Percentiles rank a stretch among this genome's conserved stretches.
These are phyloP conservation scores for Rubroboletus pulcherrimus DNA, from an alignment of 768 basidiomycete genomes.

Conservation along the genomic window DNA sequence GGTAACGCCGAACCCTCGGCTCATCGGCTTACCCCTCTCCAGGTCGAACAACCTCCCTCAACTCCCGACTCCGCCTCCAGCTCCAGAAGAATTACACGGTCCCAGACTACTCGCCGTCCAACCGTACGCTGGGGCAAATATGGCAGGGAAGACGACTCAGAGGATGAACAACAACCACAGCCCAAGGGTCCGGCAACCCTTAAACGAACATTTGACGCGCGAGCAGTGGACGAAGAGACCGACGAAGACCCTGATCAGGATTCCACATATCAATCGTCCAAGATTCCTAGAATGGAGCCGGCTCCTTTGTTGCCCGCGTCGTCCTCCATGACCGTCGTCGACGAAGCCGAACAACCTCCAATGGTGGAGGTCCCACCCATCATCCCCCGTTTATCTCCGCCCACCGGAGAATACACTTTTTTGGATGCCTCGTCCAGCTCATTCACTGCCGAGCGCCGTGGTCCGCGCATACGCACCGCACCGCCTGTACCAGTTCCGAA, in stretches of 20 bases:
- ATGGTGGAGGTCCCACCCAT: conserved; percentile 4
- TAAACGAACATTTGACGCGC: conserved; percentile 33
- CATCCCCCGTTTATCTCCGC: conserved; percentile 22
- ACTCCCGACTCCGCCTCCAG: conserved; percentile 25
- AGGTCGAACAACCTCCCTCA: conserved; percentile 21
- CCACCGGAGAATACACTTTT: conserved; percentile 33
- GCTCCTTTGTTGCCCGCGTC: conserved; percentile 22
- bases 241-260: conserved; percentile 30
- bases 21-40: conserved; percentile 18
- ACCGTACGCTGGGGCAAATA: conserved; percentile 34
- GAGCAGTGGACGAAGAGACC: conserved; percentile 34
- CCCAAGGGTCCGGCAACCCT: conserved; percentile 21
- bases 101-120: conserved; percentile 33
- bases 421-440: conserved; percentile 35
- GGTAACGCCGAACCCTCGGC: conserved; percentile 28
- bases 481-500: conserved; percentile 72
- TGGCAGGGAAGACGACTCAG: conserved; percentile 28
- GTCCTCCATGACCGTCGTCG: conserved; percentile 29
- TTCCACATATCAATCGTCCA: conserved; percentile 17
- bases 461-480: conserved; percentile 49
- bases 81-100: conserved; percentile 31
- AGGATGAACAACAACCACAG: conserved; percentile 18
- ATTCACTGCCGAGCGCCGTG: conserved; percentile 38
- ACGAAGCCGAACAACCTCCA: conserved; percentile 16
- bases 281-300: conserved; percentile 29